Conservation (phyloP, 805 yeast genomes). For the Kuraishia piskuri region DNA sequence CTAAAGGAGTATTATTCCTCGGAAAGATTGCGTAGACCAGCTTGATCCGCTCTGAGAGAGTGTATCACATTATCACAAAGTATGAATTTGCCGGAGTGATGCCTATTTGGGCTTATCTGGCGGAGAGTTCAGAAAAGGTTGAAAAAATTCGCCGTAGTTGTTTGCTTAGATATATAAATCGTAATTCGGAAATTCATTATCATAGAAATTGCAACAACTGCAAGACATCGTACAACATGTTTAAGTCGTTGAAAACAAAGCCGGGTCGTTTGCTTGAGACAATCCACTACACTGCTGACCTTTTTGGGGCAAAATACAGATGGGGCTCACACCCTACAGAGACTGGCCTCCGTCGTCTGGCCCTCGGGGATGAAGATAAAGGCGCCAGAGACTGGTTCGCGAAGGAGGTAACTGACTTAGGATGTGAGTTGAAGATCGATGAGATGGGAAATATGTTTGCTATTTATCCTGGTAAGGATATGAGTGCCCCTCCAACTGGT, state of each 20-base stretch:
- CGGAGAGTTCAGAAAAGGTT: not conserved
- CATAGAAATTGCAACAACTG: not conserved
- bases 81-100: not conserved
- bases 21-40: not conserved
- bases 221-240: not conserved
- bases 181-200: not conserved
- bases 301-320: slow-evolving; percentile 52
- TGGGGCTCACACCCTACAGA: slow-evolving; percentile 52
- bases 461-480: slow-evolving; percentile 45
- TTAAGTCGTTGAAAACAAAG: slow-evolving; percentile 13
- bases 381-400: slow-evolving; percentile 60
- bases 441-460: slow-evolving; percentile 65
- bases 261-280: slow-evolving; percentile 44
- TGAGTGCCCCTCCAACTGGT: slow-evolving; percentile 44
- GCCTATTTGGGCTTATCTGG: not conserved
- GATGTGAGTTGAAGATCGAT: slow-evolving; percentile 52
- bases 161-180: not conserved
- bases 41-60: not conserved
- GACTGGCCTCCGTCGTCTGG: slow-evolving; percentile 61
- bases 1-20: not conserved
- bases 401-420: slow-evolving; percentile 38
- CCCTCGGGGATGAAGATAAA: slow-evolving; percentile 55
- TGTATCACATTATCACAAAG: not conserved
- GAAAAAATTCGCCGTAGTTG: not conserved
- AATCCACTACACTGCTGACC: slow-evolving; percentile 49